These are phyloP conservation scores for Trichoderma sp. DNA, from an alignment of 2,329 filamentous ascomycete species.

Conservation along the genomic window DNA sequence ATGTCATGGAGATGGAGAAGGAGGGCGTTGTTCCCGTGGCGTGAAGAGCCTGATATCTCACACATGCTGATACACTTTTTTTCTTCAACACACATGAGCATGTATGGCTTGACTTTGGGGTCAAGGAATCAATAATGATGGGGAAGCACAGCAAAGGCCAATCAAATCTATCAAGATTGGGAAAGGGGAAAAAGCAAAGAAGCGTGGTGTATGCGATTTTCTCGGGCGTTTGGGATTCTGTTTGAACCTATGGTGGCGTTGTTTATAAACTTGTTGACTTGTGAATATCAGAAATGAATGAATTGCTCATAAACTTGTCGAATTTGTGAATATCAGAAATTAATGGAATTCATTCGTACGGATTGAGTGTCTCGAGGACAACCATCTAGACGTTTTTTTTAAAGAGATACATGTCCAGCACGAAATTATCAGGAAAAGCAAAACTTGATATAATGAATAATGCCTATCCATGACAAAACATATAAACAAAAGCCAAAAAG, in stretches of 20 bases:
- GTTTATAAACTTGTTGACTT: background rate
- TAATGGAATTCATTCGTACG: too few relatives aligned
- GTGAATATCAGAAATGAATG: background rate
- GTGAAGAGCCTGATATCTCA: conserved; percentile 1
- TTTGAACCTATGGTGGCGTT: conserved; percentile 9
- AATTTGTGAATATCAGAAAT: too few relatives aligned
- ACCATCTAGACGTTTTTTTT: too few relatives aligned
- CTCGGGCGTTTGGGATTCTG: conserved; percentile 14
- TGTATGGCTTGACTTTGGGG: background rate
- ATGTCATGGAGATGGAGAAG: conserved; percentile 84
- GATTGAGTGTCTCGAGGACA: too few relatives aligned
- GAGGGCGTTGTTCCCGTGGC: conserved; percentile 48
- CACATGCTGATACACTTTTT: background rate
- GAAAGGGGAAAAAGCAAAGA: background rate
- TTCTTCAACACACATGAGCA: too few relatives aligned
- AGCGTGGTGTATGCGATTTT: background rate
- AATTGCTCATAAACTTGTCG: too few relatives aligned
- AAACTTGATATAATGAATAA: background rate
- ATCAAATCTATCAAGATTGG: too few relatives aligned
- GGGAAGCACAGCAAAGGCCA: background rate
- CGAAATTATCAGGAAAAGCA: background rate
- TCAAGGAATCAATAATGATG: background rate
- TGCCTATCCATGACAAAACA: background rate
- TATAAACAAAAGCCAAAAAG: background rate
- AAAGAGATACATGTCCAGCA: too few relatives aligned